Percentiles rank a stretch among this genome's conserved stretches.
phyloP scores from a whole-genome alignment of 208 protist species.

The Spongospora subterranea region DNA sequence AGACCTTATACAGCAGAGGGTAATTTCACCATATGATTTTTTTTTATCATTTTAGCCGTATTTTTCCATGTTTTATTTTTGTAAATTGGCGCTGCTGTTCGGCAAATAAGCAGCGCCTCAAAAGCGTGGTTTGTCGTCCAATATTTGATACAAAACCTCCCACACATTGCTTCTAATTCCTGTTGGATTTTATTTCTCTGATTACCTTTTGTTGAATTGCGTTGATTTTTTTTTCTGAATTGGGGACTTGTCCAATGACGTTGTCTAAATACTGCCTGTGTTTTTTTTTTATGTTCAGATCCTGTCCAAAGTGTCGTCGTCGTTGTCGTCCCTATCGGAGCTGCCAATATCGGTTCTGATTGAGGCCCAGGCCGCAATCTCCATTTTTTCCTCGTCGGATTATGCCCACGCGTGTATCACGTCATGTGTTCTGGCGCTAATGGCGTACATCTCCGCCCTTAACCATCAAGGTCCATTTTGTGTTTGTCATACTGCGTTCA shows the following conservation, averaged over 20 bases:
- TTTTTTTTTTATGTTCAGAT: too few relatives aligned
- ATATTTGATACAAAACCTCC: too few relatives aligned
- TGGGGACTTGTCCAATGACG: too few relatives aligned
- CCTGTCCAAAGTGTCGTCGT: background rate
- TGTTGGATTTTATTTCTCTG: too few relatives aligned
- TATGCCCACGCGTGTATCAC: conserved; percentile 34
- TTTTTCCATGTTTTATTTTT: background rate
- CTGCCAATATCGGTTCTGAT: background rate
- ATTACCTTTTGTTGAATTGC: too few relatives aligned
- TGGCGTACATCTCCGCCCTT: background rate
- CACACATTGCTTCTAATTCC: too few relatives aligned
- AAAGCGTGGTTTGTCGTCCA: too few relatives aligned
- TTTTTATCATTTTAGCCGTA: background rate
- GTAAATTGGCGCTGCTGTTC: too few relatives aligned
- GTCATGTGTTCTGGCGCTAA: background rate
- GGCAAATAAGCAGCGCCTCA: too few relatives aligned
- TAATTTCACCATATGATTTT: background rate
- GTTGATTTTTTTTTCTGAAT: too few relatives aligned
- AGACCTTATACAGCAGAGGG: background rate
- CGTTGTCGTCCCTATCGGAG: background rate
- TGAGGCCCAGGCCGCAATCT: background rate
- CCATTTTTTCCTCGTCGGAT: conserved; percentile 21
- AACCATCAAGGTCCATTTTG: background rate
- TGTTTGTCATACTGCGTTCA: background rate
- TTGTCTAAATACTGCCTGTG: too few relatives aligned